Conservation (phyloP, 2,329 filamentous ascomycete genomes). For the Talaromyces sp. region DNA sequence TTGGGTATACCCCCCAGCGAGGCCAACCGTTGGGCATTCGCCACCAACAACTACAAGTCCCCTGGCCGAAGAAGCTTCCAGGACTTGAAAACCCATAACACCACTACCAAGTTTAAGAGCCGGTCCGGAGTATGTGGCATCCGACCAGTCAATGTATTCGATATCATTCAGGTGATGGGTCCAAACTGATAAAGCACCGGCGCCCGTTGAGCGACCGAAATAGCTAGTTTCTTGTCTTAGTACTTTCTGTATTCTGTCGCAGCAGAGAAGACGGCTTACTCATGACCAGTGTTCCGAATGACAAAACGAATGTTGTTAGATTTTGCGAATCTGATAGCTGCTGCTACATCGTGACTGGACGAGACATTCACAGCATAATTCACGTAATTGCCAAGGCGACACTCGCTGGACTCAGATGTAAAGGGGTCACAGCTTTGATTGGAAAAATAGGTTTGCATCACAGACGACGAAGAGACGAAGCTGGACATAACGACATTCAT, state of each 20-base stretch:
- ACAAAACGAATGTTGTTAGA: slow-evolving; percentile 13
- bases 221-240: slow-evolving; percentile 15
- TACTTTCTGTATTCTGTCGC: accelerated
- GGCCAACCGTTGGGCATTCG: slow-evolving; percentile 46
- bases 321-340: slow-evolving; percentile 7
- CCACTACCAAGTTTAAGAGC: slow-evolving; percentile 3
- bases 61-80: slow-evolving; percentile 32
- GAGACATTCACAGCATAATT: slow-evolving; percentile 34
- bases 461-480: slow-evolving; percentile 24
- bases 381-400: slow-evolving; percentile 27
- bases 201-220: slow-evolving; percentile 44
- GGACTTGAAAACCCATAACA: not conserved
- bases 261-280: slow-evolving; percentile 31
- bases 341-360: slow-evolving; percentile 2
- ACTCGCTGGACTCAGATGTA: slow-evolving; percentile 18
- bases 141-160: slow-evolving; percentile 30
- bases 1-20: slow-evolving; percentile 57
- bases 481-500: not conserved
- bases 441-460: slow-evolving; percentile 29
- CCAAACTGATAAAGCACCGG: slow-evolving; percentile 47
- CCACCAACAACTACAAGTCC: slow-evolving; percentile 54
- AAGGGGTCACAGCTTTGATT: slow-evolving; percentile 31
- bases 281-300: slow-evolving; percentile 12
- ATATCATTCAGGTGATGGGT: slow-evolving; percentile 46
- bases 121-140: slow-evolving; percentile 28